Evolutionary conservation across 1,139 yeast genomes (phyloP).

Genomic region (Blastobotrys elegans): DNA sequence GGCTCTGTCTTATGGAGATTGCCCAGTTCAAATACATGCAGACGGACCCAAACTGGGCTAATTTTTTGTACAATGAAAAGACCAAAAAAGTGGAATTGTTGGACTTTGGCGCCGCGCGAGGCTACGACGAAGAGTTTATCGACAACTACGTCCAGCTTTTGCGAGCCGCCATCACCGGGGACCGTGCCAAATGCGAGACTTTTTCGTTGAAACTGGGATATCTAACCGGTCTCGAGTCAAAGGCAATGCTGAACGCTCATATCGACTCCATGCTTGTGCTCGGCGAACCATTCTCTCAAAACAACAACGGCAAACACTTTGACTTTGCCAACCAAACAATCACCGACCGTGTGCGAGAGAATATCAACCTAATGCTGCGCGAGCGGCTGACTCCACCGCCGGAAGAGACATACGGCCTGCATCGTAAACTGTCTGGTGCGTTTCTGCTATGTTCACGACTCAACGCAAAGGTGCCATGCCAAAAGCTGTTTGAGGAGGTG

Average conservation of each 20-base stretch:
- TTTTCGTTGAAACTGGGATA: conserved; percentile 77
- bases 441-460: conserved; percentile 84
- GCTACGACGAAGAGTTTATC: conserved; percentile 63
- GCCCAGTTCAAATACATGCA: conserved; percentile 89
- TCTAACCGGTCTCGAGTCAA: conserved; percentile 84
- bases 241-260: conserved; percentile 86
- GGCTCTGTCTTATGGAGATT: conserved; percentile 79
- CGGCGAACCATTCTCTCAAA: conserved; percentile 79
- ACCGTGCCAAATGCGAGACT: conserved; percentile 57
- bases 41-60: conserved; percentile 99
- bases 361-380: conserved; percentile 80
- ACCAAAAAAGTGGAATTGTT: conserved; percentile 71
- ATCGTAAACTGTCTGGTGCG: conserved; percentile 92
- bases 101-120: conserved; percentile 95
- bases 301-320: conserved; percentile 48
- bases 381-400: conserved; percentile 97
- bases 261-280: conserved; percentile 83
- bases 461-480: conserved; percentile 79
- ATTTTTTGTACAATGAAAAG: conserved; percentile 71
- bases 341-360: conserved; percentile 83
- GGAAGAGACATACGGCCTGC: conserved; percentile 93
- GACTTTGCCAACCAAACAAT: conserved; percentile 83
- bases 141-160: conserved; percentile 64
- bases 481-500: conserved; percentile 67
- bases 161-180: conserved; percentile 70